These are phyloP conservation scores for Pulveroboletus sp. DNA, from an alignment of 768 basidiomycete genomes.

Conservation along the genomic window DNA sequence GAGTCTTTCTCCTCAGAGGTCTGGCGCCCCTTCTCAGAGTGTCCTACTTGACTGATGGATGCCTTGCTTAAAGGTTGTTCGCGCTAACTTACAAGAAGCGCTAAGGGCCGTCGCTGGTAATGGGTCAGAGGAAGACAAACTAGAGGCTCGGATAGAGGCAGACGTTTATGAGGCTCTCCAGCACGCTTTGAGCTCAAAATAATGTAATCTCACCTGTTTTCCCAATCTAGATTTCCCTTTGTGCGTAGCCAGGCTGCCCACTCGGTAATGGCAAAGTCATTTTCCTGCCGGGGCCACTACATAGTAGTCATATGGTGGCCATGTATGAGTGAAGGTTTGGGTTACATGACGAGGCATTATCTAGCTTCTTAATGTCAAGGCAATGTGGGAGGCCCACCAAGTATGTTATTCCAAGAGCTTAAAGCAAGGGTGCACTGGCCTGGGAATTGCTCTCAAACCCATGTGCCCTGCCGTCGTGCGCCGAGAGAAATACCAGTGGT, in stretches of 20 bases:
- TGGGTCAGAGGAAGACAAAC: conserved; percentile 91
- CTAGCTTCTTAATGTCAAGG: conserved; percentile 10
- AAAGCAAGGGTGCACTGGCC: too few relatives aligned
- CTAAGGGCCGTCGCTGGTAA: conserved; percentile 75
- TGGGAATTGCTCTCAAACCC: too few relatives aligned
- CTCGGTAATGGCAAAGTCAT: too few relatives aligned
- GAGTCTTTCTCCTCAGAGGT: conserved; percentile 92
- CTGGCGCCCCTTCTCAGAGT: conserved; percentile 19
- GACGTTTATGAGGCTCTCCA: conserved; percentile 97
- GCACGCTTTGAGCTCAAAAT: conserved; percentile 65
- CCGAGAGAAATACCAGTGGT: too few relatives aligned
- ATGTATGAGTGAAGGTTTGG: neutral
- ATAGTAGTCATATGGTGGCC: conserved; percentile 7
- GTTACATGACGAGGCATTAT: neutral
- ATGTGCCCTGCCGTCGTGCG: too few relatives aligned
- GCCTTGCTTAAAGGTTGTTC: conserved; percentile 66
- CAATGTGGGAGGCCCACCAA: conserved; percentile 6
- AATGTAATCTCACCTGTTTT: conserved; percentile 13
- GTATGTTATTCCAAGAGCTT: too few relatives aligned
- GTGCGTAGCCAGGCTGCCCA: neutral
- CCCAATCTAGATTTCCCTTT: conserved; percentile 12
- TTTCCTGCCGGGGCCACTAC: conserved; percentile 1
- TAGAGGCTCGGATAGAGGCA: conserved; percentile 90
- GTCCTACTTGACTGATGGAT: conserved; percentile 7
- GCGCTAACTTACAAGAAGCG: conserved; percentile 86